Evolutionary conservation across 768 basidiomycete genomes (phyloP).

Genomic region (Leccinum boreale): DNA sequence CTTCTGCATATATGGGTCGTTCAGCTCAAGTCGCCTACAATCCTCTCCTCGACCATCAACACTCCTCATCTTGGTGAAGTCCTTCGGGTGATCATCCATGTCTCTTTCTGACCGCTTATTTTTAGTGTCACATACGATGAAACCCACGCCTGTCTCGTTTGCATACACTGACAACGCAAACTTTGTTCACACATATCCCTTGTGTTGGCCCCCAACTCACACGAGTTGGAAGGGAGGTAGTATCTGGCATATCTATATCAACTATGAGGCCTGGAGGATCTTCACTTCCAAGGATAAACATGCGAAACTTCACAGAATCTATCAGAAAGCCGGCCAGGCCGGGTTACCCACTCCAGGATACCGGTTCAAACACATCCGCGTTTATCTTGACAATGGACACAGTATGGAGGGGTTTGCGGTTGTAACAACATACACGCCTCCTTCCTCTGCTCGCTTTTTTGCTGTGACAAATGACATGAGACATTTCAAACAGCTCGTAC

Average conservation of each 20-base stretch:
- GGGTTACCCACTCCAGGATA: neutral
- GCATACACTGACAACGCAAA: neutral
- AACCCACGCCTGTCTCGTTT: neutral
- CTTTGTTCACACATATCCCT: rapidly evolving
- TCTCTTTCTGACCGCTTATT: neutral
- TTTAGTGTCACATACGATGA: neutral
- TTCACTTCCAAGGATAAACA: neutral
- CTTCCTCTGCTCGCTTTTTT: neutral
- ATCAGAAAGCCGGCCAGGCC: neutral
- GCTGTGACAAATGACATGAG: neutral
- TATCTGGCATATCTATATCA: neutral
- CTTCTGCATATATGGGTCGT: neutral
- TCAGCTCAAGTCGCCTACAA: too few relatives aligned
- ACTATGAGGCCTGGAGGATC: neutral
- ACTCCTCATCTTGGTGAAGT: neutral
- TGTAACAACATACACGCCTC: neutral
- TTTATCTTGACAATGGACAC: neutral
- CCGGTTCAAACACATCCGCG: neutral
- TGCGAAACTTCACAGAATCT: neutral
- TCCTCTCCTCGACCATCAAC: neutral
- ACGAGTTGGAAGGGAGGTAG: neutral
- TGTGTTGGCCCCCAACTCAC: neutral
- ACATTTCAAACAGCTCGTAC: neutral
- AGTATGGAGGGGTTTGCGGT: neutral
- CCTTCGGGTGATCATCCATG: neutral